Evolutionary conservation across 2,329 filamentous ascomycete species (phyloP), one percentile per base, ranked within the genome.

Genomic region (Verticillium albo-atrum): DNA sequence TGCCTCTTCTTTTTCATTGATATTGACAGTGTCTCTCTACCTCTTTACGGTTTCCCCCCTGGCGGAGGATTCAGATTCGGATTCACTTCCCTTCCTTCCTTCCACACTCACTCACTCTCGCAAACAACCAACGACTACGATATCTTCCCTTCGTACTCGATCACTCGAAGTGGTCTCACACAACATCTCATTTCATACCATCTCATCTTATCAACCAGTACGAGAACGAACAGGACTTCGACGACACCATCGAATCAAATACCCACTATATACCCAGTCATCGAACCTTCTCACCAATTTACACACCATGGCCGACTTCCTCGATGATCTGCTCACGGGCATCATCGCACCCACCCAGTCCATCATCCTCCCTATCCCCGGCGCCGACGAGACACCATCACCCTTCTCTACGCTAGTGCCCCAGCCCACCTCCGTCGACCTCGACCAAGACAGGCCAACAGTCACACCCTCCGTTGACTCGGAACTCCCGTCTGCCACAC

Each of bases 231-330:
- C n/a, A n/a, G n/a, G n/a, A n/a, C n/a, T n/a, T n/a, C n/a, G n/a
- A n/a, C n/a, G n/a, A n/a, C n/a, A n/a, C n/a, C n/a, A n/a, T n/a
- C 17, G 25, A n/a, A 23, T 23, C 20, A 50, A 20, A 23, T 20
- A 50, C 42, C 42, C n/a, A 25, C 6, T 37, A 37, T 37, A 50
- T 7, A n/a, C 42, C 23, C n/a, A 23, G 10, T 12, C 42, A 14
- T 5, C 4, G 14, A 25, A 52, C 27, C n/a, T 14, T 35, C 50
- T 55, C 15, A 55, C 42, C 10, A 55, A 32, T 55, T 32, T n/a
- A n/a, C n/a, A 27, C 53, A 57, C 20, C 37, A 63, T 63, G 62
- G 54, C 62, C 35, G 61, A 59, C 4, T 47, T 61, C 23, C 42
- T 54, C 9, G 37, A 58, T 17, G 56, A 54, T 7, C 35, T 55